phyloP scores from a whole-genome alignment of 768 basidiomycete species.

The Fomitopsis serialis region DNA sequence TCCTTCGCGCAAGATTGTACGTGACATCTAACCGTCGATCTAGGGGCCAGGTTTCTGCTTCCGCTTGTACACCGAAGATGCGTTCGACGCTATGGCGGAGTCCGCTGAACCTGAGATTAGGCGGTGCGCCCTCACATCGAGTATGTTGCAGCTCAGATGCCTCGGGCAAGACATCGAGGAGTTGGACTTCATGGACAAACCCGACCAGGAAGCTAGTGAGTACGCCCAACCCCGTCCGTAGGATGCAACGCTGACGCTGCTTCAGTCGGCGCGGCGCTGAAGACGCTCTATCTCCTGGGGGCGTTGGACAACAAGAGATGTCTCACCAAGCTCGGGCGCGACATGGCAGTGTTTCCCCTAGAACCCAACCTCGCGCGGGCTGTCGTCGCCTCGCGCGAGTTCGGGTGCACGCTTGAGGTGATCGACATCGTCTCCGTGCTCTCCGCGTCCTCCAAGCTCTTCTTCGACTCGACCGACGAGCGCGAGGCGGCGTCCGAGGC shows the following conservation, averaged over 20 bases:
- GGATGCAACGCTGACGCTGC: background rate
- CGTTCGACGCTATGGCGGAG: slow-evolving; percentile 59
- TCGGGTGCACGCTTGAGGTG: slow-evolving; percentile 72
- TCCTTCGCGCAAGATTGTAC: background rate
- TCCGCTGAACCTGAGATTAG: slow-evolving; percentile 87
- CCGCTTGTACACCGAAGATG: slow-evolving; percentile 84
- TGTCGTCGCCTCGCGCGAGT: slow-evolving; percentile 69
- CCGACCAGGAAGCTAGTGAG: slow-evolving; percentile 70
- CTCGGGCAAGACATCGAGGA: slow-evolving; percentile 75
- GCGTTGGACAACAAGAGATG: slow-evolving; percentile 64
- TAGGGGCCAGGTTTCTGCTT: slow-evolving; percentile 85
- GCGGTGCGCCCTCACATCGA: slow-evolving; percentile 78
- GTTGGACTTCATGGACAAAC: slow-evolving; percentile 86
- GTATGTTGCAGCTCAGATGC: slow-evolving; percentile 81
- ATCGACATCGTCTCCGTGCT: slow-evolving; percentile 82
- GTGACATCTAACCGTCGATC: background rate
- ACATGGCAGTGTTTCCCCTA: slow-evolving; percentile 91
- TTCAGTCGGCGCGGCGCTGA: slow-evolving; percentile 56
- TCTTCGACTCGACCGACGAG: slow-evolving; percentile 69
- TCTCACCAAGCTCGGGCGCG: slow-evolving; percentile 69
- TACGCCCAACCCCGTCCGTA: too few relatives aligned
- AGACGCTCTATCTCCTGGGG: slow-evolving; percentile 72
- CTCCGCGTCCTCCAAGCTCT: slow-evolving; percentile 76
- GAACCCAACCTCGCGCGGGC: slow-evolving; percentile 80
- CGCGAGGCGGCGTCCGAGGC: slow-evolving; percentile 69